Evolutionary conservation across 345 rosid genomes (phyloP), one percentile per base, ranked within the genome.

Genomic region (Citrus cavaleriei): DNA sequence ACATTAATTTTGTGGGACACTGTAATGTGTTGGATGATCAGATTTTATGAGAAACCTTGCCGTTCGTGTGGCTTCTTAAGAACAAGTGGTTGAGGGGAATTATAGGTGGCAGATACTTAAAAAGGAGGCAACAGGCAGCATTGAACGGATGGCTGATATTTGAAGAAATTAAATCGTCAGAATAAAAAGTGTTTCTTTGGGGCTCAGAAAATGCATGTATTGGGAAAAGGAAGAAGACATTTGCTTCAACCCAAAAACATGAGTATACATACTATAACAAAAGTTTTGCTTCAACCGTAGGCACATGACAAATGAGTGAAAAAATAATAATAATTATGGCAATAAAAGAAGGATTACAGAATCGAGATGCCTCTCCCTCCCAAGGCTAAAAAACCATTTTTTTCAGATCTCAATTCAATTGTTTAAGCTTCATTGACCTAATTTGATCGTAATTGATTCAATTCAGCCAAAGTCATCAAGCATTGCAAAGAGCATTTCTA

Each of bases 241-340:
- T 81, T 72, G 77, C 63, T 72, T 81, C 74, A 70, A 38, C 35
- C 22, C 34, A 63, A 70, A 30, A 70, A 35, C 66, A 75, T 58
- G 76, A 6, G 16, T 60, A 40, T 22, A 10, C 8, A 27, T 22
- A 10, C 8, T 8, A n/a, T 58, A 58, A 21, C 24, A 22, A 58
- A 58, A 42, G 49, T 42, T 42, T 42, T 42, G 49, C 49, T 42
- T 24, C 7, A 38, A 13, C 0, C 18, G 16, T 27, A 2, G 13
- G 54, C 54, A 59, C 55, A 59, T 58, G 76, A 34, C 66, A 22
- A 58, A 4, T 14, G 30, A 14, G 34, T 27, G 59, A 12, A 13
- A 40, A 6, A 24, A 4, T 4, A 62, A 1, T 38, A 0, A 34
- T 32, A 0, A 18, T 68, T 7, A 10, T 69, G 57, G 34, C 21